Conservation (phyloP, 768 basidiomycete species). For the Dendrothele bispora region DNA sequence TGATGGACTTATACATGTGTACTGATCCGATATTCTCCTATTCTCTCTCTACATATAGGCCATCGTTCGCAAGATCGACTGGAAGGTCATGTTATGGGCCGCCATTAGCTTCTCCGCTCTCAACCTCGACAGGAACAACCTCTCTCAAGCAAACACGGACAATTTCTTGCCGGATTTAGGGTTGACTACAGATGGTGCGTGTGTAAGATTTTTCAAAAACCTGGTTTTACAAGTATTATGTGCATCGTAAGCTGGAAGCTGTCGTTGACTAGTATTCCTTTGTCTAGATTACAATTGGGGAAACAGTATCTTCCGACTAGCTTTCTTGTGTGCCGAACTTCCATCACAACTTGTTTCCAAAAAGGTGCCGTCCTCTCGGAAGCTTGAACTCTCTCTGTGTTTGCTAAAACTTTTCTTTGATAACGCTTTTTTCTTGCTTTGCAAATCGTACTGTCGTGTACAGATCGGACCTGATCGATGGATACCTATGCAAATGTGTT, state of each 20-base stretch:
- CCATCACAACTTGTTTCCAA: slow-evolving; percentile 67
- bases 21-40: too few species aligned
- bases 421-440: not conserved
- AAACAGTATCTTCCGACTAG: slow-evolving; percentile 50
- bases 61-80: slow-evolving; percentile 56
- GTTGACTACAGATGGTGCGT: slow-evolving; percentile 46
- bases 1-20: not conserved
- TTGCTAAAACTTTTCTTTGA: not conserved
- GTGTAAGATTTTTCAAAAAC: too few species aligned
- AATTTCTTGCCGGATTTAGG: slow-evolving; percentile 56
- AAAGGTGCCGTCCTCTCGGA: too few species aligned
- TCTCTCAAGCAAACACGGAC: slow-evolving; percentile 58
- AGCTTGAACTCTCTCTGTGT: too few species aligned
- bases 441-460: too few species aligned
- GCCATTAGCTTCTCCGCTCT: slow-evolving; percentile 57
- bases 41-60: too few species aligned
- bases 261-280: not conserved
- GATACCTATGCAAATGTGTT: slow-evolving; percentile 60
- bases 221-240: too few species aligned
- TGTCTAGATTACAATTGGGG: slow-evolving; percentile 53
- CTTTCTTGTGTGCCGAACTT: slow-evolving; percentile 56
- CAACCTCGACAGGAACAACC: slow-evolving; percentile 53
- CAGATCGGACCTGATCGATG: slow-evolving; percentile 63
- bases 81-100: slow-evolving; percentile 60
- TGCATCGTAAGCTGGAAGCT: not conserved